Evolutionary conservation across 1,284 basidiomycete species (phyloP).

Genomic region (Ceratobasidium sp.): DNA sequence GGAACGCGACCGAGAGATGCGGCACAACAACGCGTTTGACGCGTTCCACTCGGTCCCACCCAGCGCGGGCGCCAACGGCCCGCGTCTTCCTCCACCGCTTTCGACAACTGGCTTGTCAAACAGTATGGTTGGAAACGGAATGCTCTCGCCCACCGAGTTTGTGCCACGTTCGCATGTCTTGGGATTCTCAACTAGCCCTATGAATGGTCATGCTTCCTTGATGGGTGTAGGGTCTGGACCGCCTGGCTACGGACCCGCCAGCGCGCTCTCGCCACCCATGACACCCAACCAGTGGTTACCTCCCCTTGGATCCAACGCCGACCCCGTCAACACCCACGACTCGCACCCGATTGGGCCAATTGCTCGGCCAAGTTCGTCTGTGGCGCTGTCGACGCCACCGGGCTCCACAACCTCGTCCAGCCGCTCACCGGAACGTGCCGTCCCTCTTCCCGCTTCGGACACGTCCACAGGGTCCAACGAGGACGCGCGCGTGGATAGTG

Average conservation of each 20-base stretch:
- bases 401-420: conserved; percentile 22
- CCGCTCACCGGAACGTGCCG: conserved; percentile 33
- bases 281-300: conserved; percentile 34
- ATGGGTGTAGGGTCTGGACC: conserved; percentile 20
- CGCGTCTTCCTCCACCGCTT: conserved; percentile 21
- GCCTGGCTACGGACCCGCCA: conserved; percentile 5
- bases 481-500: conserved; percentile 14
- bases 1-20: conserved; percentile 39
- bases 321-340: conserved; percentile 7
- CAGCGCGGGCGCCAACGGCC: not conserved
- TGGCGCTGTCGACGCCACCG: conserved; percentile 16
- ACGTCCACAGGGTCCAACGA: conserved; percentile 29
- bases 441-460: conserved; percentile 37
- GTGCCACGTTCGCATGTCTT: conserved; percentile 21
- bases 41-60: conserved; percentile 71
- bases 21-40: conserved; percentile 59
- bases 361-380: conserved; percentile 32
- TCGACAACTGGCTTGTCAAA: conserved; percentile 31
- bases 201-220: conserved; percentile 20
- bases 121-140: conserved; percentile 19
- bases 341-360: conserved; percentile 18
- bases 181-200: conserved; percentile 19
- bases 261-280: conserved; percentile 28
- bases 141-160: conserved; percentile 32
- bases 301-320: conserved; percentile 1